Base-by-base conservation (phyloP, 176 grass and related monocot genomes). In the Neostapfia colusana region DNA sequence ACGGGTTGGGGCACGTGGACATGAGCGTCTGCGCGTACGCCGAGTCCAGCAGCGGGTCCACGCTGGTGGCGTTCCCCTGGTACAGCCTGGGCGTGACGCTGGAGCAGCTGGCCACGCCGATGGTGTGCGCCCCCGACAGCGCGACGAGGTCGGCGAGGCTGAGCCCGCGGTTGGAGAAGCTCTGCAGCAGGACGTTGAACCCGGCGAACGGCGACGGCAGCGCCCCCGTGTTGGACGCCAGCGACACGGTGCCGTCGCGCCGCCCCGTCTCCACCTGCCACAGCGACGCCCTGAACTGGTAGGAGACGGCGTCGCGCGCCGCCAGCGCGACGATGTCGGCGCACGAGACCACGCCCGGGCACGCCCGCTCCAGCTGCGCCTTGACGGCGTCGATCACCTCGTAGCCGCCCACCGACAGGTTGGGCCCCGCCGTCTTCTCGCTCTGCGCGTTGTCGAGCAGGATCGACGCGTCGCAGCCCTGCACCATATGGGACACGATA, bases 351-450 rank as follows among this genome's bases (percentile, higher is more conserved):
- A 82, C 74, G 11, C 89, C 78, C 0, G 82, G 65, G 77, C 89
- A 91, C 0, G 71, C 2, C 44, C 69, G 1, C 86, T 88, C 86
- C 2, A 88, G 45, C 56, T 80, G 75, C 17, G 67, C 0, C 85
- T 96, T 96, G 80, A 96, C 75, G 16, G 77, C 74, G 87, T 96
- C 92, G 57, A 92, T 89, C 58, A 89, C 92, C 50, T 89, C 89
- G 84, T 85, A 96, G 4, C 92, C 92, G 11, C 75, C 79, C 16
- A 90, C 51, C 4, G 83, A 86, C 0, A 39, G 67, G 75, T 90
- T 90, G 4, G 88, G 88, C 7, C 16, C 37, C 34, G 88, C 88
- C 62, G 81, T 80, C 81, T 88, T 90, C 83, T 86, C 83, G 83
- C 84, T 90, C 79, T 69, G 69, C 68, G 74, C 51, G 26, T 34